Evolutionary conservation across 805 yeast genomes (phyloP), one percentile per base, ranked within the genome.

Genomic region (Wickerhamiella shivajii): DNA sequence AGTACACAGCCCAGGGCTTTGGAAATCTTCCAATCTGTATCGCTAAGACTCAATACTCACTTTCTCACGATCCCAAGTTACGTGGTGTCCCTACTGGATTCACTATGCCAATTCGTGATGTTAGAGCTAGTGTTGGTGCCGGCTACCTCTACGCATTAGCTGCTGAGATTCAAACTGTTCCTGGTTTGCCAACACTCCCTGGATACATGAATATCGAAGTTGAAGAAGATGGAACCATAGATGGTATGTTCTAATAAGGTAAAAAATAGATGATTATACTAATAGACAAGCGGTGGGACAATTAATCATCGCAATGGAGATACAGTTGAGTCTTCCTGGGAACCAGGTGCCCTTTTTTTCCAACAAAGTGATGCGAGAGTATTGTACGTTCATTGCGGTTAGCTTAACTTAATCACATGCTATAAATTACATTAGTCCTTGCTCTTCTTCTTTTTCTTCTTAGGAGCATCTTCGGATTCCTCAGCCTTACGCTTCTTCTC

Each of bases 181-280:
- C 98, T 17, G 98, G 98, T 40, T 65, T 87, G 51, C 92, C 97
- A 34, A 87, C 97, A 9, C 84, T 79, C 56, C 78, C 90, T 45
- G 97, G 96, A 15, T 87, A 79, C 65, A 84, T 87, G 94, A 80
- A 85, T 52, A 94, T 87, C 38, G 97, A 87, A 59, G 90, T 87
- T 39, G 75, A 79, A 55, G 69, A 65, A n/a, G 79, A 80, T 28
- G 98, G 97, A 34, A 83, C 83, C 48, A 85, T 87, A 45, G 93
- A 83, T 49, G 97, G 97, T 20, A 66, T 85, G 55, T 85, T 85
- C 53, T 85, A 64, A 47, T n/a, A n/a, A n/a, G n/a, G n/a, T n/a
- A n/a, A n/a, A n/a, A n/a, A n/a, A n/a, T n/a, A n/a, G n/a, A n/a
- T n/a, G n/a, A n/a, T n/a, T n/a, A n/a, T n/a, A n/a, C n/a, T n/a